A percentile compares a stretch with the other conserved stretches of the same genome.
phyloP scores from a whole-genome alignment of 2,329 filamentous ascomycete genomes.

The Exophiala sideris region DNA sequence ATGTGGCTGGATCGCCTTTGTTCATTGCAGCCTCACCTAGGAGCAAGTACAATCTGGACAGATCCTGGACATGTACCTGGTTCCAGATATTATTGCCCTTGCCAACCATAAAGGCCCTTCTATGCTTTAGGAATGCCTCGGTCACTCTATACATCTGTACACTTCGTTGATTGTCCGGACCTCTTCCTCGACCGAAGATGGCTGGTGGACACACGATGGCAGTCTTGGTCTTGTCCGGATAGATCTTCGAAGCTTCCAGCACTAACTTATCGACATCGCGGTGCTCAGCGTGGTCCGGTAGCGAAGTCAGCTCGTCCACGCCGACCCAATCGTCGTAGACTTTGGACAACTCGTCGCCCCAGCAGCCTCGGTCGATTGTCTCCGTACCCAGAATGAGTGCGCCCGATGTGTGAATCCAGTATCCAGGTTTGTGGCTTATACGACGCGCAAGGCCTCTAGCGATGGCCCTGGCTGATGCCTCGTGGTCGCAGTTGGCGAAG shows the following conservation, averaged over 20 bases:
- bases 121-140: conserved; percentile 47
- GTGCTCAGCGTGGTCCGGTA: conserved; percentile 52
- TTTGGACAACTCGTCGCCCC: conserved; percentile 41
- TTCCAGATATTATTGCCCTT: conserved; percentile 58
- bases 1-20: conserved; percentile 37
- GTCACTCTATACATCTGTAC: conserved; percentile 58
- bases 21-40: conserved; percentile 55
- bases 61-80: conserved; percentile 60
- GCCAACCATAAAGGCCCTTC: conserved; percentile 54
- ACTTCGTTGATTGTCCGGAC: conserved; percentile 53
- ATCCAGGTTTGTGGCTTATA: conserved; percentile 33
- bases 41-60: conserved; percentile 53
- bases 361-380: conserved; percentile 38
- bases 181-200: conserved; percentile 61
- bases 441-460: conserved; percentile 35
- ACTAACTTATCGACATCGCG: conserved; percentile 68
- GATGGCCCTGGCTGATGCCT: conserved; percentile 40
- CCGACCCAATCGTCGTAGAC: conserved; percentile 47
- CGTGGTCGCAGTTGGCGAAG: conserved; percentile 41
- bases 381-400: conserved; percentile 42
- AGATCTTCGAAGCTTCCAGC: conserved; percentile 42
- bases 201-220: conserved; percentile 63
- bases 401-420: conserved; percentile 45
- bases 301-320: conserved; percentile 39
- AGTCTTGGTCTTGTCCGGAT: conserved; percentile 50